Evolutionary conservation across 805 yeast genomes (phyloP).

Genomic region (Candida broadrunensis): DNA sequence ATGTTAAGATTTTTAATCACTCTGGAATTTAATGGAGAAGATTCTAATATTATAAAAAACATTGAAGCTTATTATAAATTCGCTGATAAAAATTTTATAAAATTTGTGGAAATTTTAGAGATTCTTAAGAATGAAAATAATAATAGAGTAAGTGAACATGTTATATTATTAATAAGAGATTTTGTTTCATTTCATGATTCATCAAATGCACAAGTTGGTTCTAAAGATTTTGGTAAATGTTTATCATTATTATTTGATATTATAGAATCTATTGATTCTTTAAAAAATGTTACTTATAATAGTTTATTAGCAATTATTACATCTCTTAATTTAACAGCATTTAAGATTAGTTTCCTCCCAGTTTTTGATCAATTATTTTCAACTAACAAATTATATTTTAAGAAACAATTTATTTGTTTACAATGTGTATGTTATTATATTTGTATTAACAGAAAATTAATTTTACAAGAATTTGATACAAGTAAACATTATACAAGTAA

Average conservation of each 20-base stretch:
- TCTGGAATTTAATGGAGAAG: constrained; percentile 11
- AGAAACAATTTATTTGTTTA: constrained; percentile 2
- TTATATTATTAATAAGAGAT: not conserved
- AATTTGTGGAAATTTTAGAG: constrained; percentile 1
- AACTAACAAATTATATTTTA: not conserved
- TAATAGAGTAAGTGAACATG: not conserved
- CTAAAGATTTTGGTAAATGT: constrained; percentile 2
- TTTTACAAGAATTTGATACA: constrained; percentile 9
- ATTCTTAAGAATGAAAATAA: not conserved
- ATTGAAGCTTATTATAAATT: constrained; percentile 2
- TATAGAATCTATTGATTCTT: constrained; percentile 1
- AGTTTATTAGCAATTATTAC: constrained; percentile 6
- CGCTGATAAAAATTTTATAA: not conserved
- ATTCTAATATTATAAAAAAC: constrained; percentile 4
- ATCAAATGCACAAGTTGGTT: constrained; percentile 3
- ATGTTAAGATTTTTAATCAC: constrained; percentile 12
- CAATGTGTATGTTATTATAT: constrained; percentile 11
- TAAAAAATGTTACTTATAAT: constrained; percentile 3
- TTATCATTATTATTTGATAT: constrained; percentile 1
- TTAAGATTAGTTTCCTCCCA: constrained; percentile 5
- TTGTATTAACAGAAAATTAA: constrained; percentile 9
- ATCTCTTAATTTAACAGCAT: constrained; percentile 7
- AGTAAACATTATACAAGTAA: constrained; percentile 7
- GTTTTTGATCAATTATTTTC: constrained; percentile 4
- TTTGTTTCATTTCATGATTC: constrained; percentile 9